Evolutionary conservation across 805 yeast species (phyloP).

Genomic region (Candida ipomoeae): DNA sequence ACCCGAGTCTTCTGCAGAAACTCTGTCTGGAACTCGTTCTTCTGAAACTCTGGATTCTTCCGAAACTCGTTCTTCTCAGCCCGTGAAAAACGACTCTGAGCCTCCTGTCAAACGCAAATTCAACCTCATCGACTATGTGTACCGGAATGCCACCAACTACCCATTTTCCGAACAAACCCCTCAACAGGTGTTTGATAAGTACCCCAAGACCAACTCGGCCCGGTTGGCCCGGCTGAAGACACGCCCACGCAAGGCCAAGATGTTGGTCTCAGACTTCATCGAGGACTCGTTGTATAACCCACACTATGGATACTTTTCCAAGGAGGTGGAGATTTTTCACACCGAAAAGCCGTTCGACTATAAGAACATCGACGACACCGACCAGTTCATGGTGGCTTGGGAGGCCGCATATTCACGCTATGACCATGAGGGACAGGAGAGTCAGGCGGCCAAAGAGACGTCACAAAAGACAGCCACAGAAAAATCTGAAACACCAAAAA

Average conservation of each 20-base stretch:
- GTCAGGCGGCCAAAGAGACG: too few relatives aligned
- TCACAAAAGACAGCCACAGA: too few relatives aligned
- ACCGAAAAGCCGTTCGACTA: conserved; percentile 63
- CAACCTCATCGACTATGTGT: conserved; percentile 34
- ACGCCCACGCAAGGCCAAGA: conserved; percentile 60
- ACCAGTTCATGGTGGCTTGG: conserved; percentile 71
- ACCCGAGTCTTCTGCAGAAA: too few relatives aligned
- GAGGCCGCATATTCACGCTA: conserved; percentile 54
- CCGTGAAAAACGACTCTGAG: too few relatives aligned
- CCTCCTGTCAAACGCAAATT: conserved; percentile 7
- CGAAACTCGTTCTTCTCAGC: too few relatives aligned
- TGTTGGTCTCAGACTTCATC: conserved; percentile 76
- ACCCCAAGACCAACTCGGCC: conserved; percentile 32
- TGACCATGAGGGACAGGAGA: conserved; percentile 23
- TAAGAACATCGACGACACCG: conserved; percentile 52
- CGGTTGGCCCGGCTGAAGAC: conserved; percentile 28
- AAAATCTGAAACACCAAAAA: too few relatives aligned
- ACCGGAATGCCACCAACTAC: conserved; percentile 38
- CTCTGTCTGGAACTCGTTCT: too few relatives aligned
- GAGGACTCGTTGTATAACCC: conserved; percentile 84
- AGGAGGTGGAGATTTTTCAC: conserved; percentile 73
- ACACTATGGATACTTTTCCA: conserved; percentile 74
- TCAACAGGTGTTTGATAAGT: conserved; percentile 35
- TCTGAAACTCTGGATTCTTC: too few relatives aligned
- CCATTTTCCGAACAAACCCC: conserved; percentile 37